Conservation (phyloP, 2,329 filamentous ascomycete genomes). For the Talaromyces pinophilus region DNA sequence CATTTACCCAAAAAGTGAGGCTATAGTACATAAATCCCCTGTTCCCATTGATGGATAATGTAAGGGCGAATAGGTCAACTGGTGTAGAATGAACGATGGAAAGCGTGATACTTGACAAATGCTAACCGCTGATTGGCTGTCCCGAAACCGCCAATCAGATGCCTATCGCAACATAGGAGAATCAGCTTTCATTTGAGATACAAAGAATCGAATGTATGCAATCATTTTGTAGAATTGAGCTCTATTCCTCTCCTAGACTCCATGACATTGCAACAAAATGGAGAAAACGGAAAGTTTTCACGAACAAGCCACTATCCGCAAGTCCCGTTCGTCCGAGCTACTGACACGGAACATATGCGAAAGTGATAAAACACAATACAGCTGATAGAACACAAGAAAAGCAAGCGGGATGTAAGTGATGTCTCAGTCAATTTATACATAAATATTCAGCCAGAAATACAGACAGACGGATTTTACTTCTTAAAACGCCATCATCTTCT, state of each 20-base stretch:
- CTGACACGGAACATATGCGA: conserved; percentile 4
- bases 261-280: neutral
- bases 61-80: too few species aligned
- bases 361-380: neutral
- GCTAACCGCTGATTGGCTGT: neutral
- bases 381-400: neutral
- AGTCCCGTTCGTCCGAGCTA: conserved; percentile 9
- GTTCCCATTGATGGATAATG: too few species aligned
- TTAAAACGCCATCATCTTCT: conserved; percentile 80
- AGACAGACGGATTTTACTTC: conserved; percentile 3
- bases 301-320: neutral
- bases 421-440: conserved; percentile 17
- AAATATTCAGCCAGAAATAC: neutral
- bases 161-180: neutral
- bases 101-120: neutral
- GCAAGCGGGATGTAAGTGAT: neutral
- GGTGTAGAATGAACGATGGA: too few species aligned
- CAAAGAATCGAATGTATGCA: neutral
- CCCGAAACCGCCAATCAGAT: neutral
- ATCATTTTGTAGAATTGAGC: neutral
- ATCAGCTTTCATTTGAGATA: neutral
- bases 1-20: neutral
- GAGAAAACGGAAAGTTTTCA: neutral
- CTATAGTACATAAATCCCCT: too few species aligned
- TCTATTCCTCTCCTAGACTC: conserved; percentile 7